Evolutionary conservation across 2,329 filamentous ascomycete species (phyloP).

Genomic region (Diaporthe sp.): DNA sequence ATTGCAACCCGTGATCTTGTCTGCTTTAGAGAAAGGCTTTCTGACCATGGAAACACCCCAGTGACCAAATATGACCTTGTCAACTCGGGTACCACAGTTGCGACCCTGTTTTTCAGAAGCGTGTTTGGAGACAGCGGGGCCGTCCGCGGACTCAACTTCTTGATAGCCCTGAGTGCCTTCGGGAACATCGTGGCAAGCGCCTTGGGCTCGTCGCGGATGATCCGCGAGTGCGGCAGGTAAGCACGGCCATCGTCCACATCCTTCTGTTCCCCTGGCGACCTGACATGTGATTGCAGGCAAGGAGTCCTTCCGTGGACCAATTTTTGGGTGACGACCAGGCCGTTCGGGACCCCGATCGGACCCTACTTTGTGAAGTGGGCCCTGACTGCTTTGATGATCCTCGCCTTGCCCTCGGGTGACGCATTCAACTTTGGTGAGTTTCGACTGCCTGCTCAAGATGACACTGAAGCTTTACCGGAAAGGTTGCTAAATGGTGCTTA

Average conservation of each 20-base stretch:
- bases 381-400: constrained; percentile 71
- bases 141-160: constrained; percentile 65
- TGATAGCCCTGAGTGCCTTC: constrained; percentile 70
- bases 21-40: neutral
- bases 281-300: constrained; percentile 52
- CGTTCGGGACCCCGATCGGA: constrained; percentile 73
- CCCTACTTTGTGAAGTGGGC: constrained; percentile 71
- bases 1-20: neutral
- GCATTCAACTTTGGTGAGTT: constrained; percentile 72
- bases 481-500: constrained; percentile 43
- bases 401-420: constrained; percentile 73
- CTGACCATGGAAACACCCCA: neutral
- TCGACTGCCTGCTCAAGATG: too few relatives aligned
- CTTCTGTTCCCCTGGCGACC: neutral
- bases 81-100: constrained; percentile 61
- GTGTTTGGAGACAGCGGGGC: constrained; percentile 67
- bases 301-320: constrained; percentile 70
- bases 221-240: constrained; percentile 71
- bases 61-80: constrained; percentile 67
- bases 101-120: constrained; percentile 69
- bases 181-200: constrained; percentile 70
- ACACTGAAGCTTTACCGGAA: too few relatives aligned
- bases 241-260: neutral
- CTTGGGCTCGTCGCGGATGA: constrained; percentile 68
- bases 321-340: constrained; percentile 73